Evolutionary conservation across 495 filamentous ascomycete species (phyloP).

Genomic region (Aspergillus bridgeri): DNA sequence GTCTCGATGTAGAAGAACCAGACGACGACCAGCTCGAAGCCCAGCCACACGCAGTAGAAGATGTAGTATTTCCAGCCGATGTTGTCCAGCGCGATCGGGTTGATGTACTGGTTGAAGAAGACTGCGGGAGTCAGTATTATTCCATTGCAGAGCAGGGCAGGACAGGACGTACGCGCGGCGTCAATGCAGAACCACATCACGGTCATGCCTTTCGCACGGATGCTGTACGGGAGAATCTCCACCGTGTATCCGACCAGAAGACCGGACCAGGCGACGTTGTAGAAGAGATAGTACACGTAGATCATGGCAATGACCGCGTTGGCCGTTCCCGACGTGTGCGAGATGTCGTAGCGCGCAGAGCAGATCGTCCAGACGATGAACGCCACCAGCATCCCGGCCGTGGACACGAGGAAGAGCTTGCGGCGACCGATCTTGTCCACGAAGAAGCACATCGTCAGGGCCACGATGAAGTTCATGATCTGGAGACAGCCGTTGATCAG

Average conservation of each 20-base stretch:
- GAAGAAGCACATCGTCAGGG: constrained; percentile 51
- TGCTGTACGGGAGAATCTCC: constrained; percentile 64
- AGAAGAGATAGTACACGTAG: constrained; percentile 56
- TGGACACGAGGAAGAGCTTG: constrained; percentile 54
- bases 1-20: constrained; percentile 68
- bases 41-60: constrained; percentile 62
- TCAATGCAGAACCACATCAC: constrained; percentile 61
- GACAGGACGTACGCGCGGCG: constrained; percentile 18
- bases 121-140: constrained; percentile 34
- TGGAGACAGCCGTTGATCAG: constrained; percentile 29
- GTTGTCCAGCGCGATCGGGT: constrained; percentile 56
- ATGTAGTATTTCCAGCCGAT: constrained; percentile 61
- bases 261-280: constrained; percentile 59
- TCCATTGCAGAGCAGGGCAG: neutral
- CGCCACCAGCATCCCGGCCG: constrained; percentile 55
- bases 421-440: constrained; percentile 60
- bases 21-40: constrained; percentile 54
- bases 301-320: constrained; percentile 57
- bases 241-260: constrained; percentile 62
- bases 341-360: constrained; percentile 51
- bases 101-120: constrained; percentile 56
- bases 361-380: constrained; percentile 59
- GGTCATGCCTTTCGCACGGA: constrained; percentile 70
- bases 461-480: constrained; percentile 47
- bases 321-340: constrained; percentile 37